Evolutionary conservation across 2,329 filamentous ascomycete genomes (phyloP).

Genomic region (Sordariomycetes sp.): DNA sequence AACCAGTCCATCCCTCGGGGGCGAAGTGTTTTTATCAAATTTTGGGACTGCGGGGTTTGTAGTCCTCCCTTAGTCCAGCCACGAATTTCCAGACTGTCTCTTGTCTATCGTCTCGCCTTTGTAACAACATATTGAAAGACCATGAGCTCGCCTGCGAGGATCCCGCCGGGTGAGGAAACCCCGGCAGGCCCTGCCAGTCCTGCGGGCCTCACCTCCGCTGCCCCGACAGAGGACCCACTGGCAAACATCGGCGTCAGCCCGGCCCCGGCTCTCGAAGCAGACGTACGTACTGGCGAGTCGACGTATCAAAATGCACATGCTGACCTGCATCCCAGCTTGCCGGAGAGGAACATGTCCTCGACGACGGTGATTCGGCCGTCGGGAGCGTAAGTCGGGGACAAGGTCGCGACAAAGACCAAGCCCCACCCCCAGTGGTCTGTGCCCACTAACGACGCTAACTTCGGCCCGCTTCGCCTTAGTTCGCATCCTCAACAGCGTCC

Average conservation of each 20-base stretch:
- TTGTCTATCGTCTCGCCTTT: too few species aligned
- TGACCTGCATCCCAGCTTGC: neutral
- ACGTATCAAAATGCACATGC: neutral
- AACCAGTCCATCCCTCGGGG: too few species aligned
- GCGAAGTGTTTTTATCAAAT: too few species aligned
- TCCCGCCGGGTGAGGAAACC: too few species aligned
- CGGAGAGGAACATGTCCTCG: neutral
- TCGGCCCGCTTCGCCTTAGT: neutral
- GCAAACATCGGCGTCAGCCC: neutral
- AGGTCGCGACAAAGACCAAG: neutral
- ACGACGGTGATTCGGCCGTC: neutral
- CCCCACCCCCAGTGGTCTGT: neutral
- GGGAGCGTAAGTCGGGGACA: neutral
- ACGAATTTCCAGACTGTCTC: too few species aligned
- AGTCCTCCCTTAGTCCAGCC: too few species aligned
- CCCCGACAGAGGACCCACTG: neutral
- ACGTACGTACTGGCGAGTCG: neutral
- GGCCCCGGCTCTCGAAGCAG: neutral
- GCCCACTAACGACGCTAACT: neutral
- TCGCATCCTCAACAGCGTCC: neutral
- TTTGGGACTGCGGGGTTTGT: too few species aligned
- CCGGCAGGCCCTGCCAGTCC: too few species aligned
- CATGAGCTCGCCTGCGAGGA: too few species aligned
- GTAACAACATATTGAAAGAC: neutral
- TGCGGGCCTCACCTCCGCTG: too few species aligned